Conservation (phyloP, 2,329 filamentous ascomycete species). For the Penicillium oxalicum region DNA sequence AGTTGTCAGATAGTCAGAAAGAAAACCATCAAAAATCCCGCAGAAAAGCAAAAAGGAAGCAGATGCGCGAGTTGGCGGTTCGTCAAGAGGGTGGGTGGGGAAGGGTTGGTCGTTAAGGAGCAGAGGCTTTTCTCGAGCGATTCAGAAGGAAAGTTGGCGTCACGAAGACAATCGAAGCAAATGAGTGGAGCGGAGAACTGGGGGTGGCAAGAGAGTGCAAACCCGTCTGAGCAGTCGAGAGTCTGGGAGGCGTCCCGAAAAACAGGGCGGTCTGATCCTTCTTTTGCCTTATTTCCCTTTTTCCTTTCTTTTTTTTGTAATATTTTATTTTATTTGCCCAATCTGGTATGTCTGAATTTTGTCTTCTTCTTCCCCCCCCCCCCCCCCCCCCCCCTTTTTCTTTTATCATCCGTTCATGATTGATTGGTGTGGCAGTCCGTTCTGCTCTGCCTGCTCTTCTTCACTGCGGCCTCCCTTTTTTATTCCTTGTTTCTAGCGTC, state of each 20-base stretch:
- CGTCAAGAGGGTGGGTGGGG: too few relatives aligned
- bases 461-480: too few relatives aligned
- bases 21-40: not conserved
- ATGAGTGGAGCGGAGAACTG: constrained; percentile 10
- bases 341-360: too few relatives aligned
- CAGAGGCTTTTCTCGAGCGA: constrained; percentile 2
- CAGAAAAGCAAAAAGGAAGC: not conserved
- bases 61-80: too few relatives aligned
- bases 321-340: not conserved
- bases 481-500: not conserved
- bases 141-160: constrained; percentile 21
- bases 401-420: too few relatives aligned
- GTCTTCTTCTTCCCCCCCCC: too few relatives aligned
- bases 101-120: not conserved
- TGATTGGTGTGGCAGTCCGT: too few relatives aligned
- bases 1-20: not conserved
- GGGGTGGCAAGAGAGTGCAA: not conserved
- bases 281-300: not conserved
- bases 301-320: constrained; percentile 5
- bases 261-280: constrained; percentile 6
- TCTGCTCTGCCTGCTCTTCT: not conserved
- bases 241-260: too few relatives aligned
- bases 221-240: too few relatives aligned
- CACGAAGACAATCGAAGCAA: constrained; percentile 15
- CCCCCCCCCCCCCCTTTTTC: too few relatives aligned